phyloP scores from a whole-genome alignment of 371 early-diverging fungal species.

The Mortierella sp. region DNA sequence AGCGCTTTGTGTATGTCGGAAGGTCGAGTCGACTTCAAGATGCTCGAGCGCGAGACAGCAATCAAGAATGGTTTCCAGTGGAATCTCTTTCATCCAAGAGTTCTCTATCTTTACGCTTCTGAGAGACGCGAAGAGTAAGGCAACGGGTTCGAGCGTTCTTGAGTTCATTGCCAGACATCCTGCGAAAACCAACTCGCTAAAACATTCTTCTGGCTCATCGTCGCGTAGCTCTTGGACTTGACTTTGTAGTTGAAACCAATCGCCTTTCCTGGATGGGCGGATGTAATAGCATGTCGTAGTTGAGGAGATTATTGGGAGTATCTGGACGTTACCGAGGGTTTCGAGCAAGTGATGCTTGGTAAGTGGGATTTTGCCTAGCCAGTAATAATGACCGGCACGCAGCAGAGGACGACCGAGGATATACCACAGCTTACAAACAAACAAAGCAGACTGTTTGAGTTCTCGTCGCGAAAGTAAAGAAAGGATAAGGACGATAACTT shows the following conservation, averaged over 20 bases:
- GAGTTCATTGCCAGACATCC: not conserved
- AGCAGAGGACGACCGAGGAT: conserved; percentile 14
- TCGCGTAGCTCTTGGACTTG: not conserved
- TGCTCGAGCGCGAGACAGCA: conserved; percentile 3
- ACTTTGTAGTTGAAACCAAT: conserved; percentile 3
- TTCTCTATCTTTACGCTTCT: conserved; percentile 16
- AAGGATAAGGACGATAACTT: conserved; percentile 13
- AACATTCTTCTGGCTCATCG: conserved; percentile 8
- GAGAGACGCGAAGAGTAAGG: not conserved
- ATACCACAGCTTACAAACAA: conserved; percentile 22
- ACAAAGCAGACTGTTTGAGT: not conserved
- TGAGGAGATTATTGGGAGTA: conserved; percentile 16
- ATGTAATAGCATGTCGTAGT: conserved; percentile 14
- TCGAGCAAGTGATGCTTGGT: conserved; percentile 12
- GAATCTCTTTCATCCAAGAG: conserved; percentile 22
- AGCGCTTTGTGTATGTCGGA: not conserved
- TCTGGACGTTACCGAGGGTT: conserved; percentile 3
- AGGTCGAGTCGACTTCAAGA: conserved; percentile 18
- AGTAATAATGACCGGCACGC: not conserved
- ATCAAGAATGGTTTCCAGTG: conserved; percentile 1
- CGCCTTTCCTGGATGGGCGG: conserved; percentile 7
- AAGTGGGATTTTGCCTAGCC: conserved; percentile 27
- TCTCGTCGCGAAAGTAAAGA: not conserved
- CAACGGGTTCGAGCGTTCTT: conserved; percentile 1
- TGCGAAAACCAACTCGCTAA: conserved; percentile 5